Evolutionary conservation across 371 early-diverging fungal genomes (phyloP), one percentile per base, ranked within the genome.

Genomic region (Mortierella sp.): DNA sequence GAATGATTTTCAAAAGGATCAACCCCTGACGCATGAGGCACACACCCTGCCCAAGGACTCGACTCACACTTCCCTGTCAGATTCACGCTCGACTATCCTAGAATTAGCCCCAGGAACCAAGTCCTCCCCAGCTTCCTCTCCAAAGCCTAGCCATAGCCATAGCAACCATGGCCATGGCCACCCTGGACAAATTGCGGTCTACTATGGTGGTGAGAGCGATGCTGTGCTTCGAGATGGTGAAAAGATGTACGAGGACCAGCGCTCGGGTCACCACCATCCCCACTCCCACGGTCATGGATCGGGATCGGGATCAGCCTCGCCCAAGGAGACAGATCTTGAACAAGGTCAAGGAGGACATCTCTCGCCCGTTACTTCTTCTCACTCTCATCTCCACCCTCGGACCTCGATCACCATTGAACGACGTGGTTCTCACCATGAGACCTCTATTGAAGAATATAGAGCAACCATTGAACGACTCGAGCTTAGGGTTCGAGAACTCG

Each of bases 161-260:
- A 19, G 9, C 26, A 19, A 23, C 26, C 45, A 53, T 23, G 60
- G 23, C 23, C 58, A 64, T 15, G 65, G 57, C 25, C 25, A 50
- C 25, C 30, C 60, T 14, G 28, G 26, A 11, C 73, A 79, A 28
- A 60, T 55, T 60, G 80, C 73, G 0, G 51, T 79, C 50, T 79
- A 70, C 51, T 79, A 79, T 51, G 80, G 73, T 7, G 74, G 70
- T 0, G 73, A 79, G 29, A 56, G 15, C 1, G 25, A 77, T 11
- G 57, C 65, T 51, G 63, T 21, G 7, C 68, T 77, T 9, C 56
- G 19, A 26, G 60, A 72, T 23, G 69, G 66, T 7, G 70, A 66
- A 29, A 50, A 21, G 29, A 46, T 79, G 51, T 48, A 19, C 15
- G 46, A 53, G n/a, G 56, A 52, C 2, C 47, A 26, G 44, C n/a